These are phyloP conservation scores for Helotiales sp. DNA, from an alignment of 2,329 filamentous ascomycete genomes.

Conservation along the genomic window DNA sequence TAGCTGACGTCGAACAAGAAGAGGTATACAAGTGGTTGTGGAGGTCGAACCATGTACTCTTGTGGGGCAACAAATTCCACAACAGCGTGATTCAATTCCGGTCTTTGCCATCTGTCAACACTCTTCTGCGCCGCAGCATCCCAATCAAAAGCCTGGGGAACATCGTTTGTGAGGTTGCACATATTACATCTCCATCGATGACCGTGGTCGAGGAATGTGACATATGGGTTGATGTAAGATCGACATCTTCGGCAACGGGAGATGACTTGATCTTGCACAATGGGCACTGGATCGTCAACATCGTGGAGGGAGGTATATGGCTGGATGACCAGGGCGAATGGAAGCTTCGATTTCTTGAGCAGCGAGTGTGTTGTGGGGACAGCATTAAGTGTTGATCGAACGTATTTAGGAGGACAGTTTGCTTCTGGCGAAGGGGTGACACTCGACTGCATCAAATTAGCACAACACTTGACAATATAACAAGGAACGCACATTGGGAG, in stretches of 20 bases:
- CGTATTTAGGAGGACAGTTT: constrained; percentile 92
- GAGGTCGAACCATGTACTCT: constrained; percentile 98
- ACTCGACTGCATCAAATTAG: constrained; percentile 68
- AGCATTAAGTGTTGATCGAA: constrained; percentile 93
- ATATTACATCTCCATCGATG: constrained; percentile 99
- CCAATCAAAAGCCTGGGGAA: constrained; percentile 99
- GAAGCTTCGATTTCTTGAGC: constrained; percentile 94
- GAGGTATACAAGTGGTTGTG: constrained; percentile 92
- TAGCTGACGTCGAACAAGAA: constrained; percentile 97
- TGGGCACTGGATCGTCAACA: constrained; percentile 85
- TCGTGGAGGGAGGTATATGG: constrained; percentile 94
- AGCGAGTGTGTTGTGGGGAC: constrained; percentile 91
- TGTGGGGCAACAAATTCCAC: constrained; percentile 98
- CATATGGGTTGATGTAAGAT: constrained; percentile 97
- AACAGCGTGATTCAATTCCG: constrained; percentile 94
- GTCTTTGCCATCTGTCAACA: constrained; percentile 88
- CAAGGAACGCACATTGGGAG: constrained; percentile 78
- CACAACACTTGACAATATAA: constrained; percentile 19
- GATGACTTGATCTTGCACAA: constrained; percentile 96
- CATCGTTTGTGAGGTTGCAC: constrained; percentile 98
- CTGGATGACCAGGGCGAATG: constrained; percentile 94
- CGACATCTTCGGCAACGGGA: constrained; percentile 93
- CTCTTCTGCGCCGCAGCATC: constrained; percentile 89
- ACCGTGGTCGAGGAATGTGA: constrained; percentile 93
- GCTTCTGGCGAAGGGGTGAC: constrained; percentile 89